phyloP scores from a whole-genome alignment of 139 green algal genomes.

The Closterium sp. region DNA sequence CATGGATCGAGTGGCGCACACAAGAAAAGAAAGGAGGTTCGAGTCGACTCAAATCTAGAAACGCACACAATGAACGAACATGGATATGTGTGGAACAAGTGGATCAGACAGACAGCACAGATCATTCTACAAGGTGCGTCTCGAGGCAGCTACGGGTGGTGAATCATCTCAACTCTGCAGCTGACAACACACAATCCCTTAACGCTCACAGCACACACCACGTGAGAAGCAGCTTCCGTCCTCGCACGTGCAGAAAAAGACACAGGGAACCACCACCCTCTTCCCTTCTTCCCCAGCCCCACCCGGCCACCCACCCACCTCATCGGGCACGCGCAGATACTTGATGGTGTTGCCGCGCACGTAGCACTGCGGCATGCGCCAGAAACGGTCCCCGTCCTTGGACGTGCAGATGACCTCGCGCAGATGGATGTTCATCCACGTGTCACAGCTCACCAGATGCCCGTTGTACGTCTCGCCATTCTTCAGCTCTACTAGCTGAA shows the following conservation, averaged over 20 bases:
- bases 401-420: constrained; percentile 97
- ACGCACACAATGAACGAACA: too few species aligned
- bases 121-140: too few species aligned
- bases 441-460: constrained; percentile 91
- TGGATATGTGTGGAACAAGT: too few species aligned
- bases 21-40: too few species aligned
- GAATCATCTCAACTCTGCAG: too few species aligned
- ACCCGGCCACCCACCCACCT: constrained; percentile 58
- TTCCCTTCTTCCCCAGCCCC: neutral
- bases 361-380: constrained; percentile 90
- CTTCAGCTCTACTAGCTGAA: constrained; percentile 93
- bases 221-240: too few species aligned
- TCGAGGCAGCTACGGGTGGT: too few species aligned
- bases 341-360: constrained; percentile 98
- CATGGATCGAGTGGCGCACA: too few species aligned
- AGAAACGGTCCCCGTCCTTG: constrained; percentile 92
- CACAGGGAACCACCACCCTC: neutral
- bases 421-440: constrained; percentile 99
- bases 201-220: too few species aligned
- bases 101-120: too few species aligned
- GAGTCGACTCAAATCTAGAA: too few species aligned
- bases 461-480: constrained; percentile 99
- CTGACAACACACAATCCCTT: too few species aligned
- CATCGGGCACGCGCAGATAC: constrained; percentile 94
- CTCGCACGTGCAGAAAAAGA: neutral